phyloP scores from a whole-genome alignment of 768 basidiomycete genomes.

The Chalciporus piperatus region DNA sequence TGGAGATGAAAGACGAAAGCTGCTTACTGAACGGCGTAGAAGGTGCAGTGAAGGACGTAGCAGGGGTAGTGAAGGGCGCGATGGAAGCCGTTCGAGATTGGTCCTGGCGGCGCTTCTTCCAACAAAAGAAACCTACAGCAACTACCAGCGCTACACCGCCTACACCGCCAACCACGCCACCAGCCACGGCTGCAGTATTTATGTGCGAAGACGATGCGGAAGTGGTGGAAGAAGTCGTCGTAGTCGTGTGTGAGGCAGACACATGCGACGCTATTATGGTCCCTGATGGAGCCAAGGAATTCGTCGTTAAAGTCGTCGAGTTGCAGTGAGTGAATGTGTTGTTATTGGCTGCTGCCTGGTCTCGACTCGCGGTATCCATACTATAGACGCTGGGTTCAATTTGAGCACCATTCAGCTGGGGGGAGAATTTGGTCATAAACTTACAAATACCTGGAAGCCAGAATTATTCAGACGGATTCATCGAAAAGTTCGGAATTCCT shows the following conservation, averaged over 20 bases:
- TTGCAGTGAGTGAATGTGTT: conserved; percentile 31
- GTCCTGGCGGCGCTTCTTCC: conserved; percentile 1
- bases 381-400: conserved; percentile 17
- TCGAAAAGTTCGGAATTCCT: neutral
- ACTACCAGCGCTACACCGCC: neutral
- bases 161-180: conserved; percentile 1
- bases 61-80: neutral
- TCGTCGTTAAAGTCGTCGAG: neutral
- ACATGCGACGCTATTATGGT: neutral
- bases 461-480: neutral
- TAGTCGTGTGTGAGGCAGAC: neutral
- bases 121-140: neutral
- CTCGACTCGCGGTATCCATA: conserved; percentile 10
- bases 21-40: neutral
- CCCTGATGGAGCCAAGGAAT: neutral
- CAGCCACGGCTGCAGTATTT: neutral
- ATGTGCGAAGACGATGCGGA: neutral
- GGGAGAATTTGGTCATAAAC: neutral
- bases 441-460: conserved; percentile 13
- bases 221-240: neutral
- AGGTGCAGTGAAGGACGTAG: neutral
- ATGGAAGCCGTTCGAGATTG: neutral
- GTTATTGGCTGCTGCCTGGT: conserved; percentile 20
- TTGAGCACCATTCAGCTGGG: neutral
- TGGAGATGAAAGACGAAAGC: neutral